These are phyloP conservation scores for Polyplosphaeria fusca DNA, from an alignment of 495 filamentous ascomycete genomes.

Conservation along the genomic window DNA sequence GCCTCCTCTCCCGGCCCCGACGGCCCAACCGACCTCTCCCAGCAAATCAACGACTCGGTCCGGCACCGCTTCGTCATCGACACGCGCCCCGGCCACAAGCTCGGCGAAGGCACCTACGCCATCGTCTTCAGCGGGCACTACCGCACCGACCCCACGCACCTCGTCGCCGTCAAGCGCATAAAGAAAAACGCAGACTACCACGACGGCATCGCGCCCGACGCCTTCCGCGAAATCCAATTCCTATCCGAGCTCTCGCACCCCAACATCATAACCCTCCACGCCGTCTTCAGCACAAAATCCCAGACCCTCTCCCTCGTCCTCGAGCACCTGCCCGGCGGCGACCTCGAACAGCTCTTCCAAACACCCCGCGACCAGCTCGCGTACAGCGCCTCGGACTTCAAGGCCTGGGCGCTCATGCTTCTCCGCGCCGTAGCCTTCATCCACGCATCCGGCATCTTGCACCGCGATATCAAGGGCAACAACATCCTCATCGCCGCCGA, in stretches of 20 bases:
- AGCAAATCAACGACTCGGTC: not conserved
- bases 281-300: slow-evolving; percentile 90
- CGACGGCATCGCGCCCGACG: slow-evolving; percentile 89
- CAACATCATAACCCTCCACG: slow-evolving; percentile 87
- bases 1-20: not conserved
- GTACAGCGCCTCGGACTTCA: slow-evolving; percentile 81
- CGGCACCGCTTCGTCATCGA: not conserved
- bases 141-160: slow-evolving; percentile 59
- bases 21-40: not conserved
- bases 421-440: slow-evolving; percentile 93
- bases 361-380: slow-evolving; percentile 46
- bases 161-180: slow-evolving; percentile 97
- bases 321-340: slow-evolving; percentile 85
- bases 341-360: slow-evolving; percentile 84
- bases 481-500: slow-evolving; percentile 91
- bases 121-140: slow-evolving; percentile 87
- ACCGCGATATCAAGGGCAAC: slow-evolving; percentile 99
- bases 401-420: slow-evolving; percentile 98
- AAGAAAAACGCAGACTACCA: slow-evolving; percentile 80
- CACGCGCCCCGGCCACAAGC: slow-evolving; percentile 63
- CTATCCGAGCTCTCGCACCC: slow-evolving; percentile 93
- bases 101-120: slow-evolving; percentile 96
- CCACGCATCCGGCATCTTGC: slow-evolving; percentile 88
- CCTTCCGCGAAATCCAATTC: slow-evolving; percentile 90
- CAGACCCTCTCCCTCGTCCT: slow-evolving; percentile 92